Conservation (phyloP, 768 basidiomycete genomes). For the Polyporus arcularius region DNA sequence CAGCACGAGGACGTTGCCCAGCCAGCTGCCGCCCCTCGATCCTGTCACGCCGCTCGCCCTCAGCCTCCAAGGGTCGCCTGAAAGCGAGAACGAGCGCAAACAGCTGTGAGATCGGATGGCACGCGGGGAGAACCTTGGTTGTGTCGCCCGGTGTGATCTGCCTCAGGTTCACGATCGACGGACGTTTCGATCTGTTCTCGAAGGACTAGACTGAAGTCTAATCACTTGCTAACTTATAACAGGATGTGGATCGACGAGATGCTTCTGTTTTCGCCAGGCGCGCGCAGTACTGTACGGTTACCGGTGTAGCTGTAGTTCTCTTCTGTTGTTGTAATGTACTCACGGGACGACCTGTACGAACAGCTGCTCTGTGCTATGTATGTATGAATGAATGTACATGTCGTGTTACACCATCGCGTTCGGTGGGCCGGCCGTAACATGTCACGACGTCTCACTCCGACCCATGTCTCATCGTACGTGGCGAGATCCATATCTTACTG, state of each 20-base stretch:
- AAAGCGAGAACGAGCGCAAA: background rate
- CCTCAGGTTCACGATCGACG: background rate
- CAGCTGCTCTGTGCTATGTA: background rate
- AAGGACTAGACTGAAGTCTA: no score
- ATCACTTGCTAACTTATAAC: background rate
- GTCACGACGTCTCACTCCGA: no score
- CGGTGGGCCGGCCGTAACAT: no score
- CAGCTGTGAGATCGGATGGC: background rate
- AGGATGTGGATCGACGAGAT: background rate
- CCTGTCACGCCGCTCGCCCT: constrained; percentile 20
- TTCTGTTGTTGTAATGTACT: background rate
- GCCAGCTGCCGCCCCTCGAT: constrained; percentile 21
- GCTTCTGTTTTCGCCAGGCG: background rate
- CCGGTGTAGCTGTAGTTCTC: background rate
- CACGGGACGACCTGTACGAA: background rate
- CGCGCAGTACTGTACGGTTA: background rate
- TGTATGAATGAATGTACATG: background rate
- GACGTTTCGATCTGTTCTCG: no score
- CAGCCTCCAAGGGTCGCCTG: constrained; percentile 1
- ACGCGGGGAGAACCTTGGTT: background rate
- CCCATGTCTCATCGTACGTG: no score
- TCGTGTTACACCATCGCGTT: no score
- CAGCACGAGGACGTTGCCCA: constrained; percentile 19
- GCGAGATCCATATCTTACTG: no score
- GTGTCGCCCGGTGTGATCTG: background rate